Conservation (phyloP, 345 rosid species). For the Psidium guajava region DNA sequence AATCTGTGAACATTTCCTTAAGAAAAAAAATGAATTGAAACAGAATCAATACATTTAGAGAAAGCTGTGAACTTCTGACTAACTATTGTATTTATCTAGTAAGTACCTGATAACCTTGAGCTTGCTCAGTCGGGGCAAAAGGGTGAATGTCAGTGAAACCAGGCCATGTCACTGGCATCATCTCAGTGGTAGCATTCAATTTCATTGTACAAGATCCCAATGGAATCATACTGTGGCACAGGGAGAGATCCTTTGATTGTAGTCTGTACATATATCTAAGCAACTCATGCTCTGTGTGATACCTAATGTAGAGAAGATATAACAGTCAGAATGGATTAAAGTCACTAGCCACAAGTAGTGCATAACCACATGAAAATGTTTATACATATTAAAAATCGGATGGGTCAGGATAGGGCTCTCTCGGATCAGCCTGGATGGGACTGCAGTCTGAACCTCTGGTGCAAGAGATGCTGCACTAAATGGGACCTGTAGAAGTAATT, state of each 20-base stretch:
- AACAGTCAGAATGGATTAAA: not conserved
- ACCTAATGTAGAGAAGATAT: slow-evolving; percentile 25
- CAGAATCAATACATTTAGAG: not conserved
- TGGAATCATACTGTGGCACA: slow-evolving; percentile 99
- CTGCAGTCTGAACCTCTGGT: slow-evolving; percentile 55
- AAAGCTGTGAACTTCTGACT: not conserved
- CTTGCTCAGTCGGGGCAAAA: slow-evolving; percentile 75
- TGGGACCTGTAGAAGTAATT: slow-evolving; percentile 38
- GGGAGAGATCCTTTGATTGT: slow-evolving; percentile 83
- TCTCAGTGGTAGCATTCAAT: slow-evolving; percentile 92
- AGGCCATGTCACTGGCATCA: slow-evolving; percentile 98
- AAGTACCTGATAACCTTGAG: slow-evolving; percentile 83
- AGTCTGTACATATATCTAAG: slow-evolving; percentile 72
- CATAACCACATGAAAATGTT: not conserved
- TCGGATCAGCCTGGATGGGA: slow-evolving; percentile 61
- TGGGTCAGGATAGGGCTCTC: slow-evolving; percentile 72
- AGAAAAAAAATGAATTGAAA: slow-evolving; percentile 10
- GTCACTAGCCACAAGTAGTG: not conserved
- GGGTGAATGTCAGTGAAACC: slow-evolving; percentile 86
- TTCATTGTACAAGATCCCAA: slow-evolving; percentile 99
- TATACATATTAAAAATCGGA: slow-evolving; percentile 77
- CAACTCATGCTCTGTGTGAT: slow-evolving; percentile 93
- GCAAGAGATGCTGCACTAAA: slow-evolving; percentile 87
- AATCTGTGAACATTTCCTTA: slow-evolving; percentile 85
- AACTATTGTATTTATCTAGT: not conserved